Evolutionary conservation across 257 asterid genomes (phyloP).

Genomic region (Parsonsia alboflavescens): DNA sequence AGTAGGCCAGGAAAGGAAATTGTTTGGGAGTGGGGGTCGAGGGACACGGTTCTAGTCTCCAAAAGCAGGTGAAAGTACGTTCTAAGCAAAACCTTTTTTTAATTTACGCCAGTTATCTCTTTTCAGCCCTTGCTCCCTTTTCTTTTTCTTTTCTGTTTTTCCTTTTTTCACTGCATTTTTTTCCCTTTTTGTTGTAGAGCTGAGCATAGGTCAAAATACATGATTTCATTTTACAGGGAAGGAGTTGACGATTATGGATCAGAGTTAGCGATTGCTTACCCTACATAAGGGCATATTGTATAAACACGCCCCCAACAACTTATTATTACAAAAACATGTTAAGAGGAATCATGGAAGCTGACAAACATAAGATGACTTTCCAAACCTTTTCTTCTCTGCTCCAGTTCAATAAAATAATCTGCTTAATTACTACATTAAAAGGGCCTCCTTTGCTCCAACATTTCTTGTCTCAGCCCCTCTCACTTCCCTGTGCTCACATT

Average conservation of each 20-base stretch:
- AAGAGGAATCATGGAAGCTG: constrained; percentile 35
- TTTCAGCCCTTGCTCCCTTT: neutral
- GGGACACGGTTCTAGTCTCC: constrained; percentile 2
- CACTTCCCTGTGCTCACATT: neutral
- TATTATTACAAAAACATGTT: constrained; percentile 32
- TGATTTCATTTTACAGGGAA: constrained; percentile 12
- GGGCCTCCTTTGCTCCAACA: constrained; percentile 7
- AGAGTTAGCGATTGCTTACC: neutral
- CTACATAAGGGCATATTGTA: constrained; percentile 12
- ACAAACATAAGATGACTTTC: constrained; percentile 21
- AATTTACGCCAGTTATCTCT: neutral
- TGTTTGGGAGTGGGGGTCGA: constrained; percentile 15
- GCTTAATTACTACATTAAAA: neutral
- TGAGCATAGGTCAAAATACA: constrained; percentile 7
- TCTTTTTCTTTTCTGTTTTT: neutral
- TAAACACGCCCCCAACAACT: constrained; percentile 34
- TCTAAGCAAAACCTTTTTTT: neutral
- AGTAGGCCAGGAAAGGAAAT: neutral
- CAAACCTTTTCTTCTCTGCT: constrained; percentile 16
- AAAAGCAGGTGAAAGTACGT: constrained; percentile 2
- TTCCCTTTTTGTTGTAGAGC: no score
- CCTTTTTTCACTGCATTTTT: neutral
- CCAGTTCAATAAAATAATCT: neutral
- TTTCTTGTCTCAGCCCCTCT: neutral
- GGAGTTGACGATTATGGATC: constrained; percentile 3